Evolutionary conservation across 768 basidiomycete species (phyloP).

Genomic region (Podaxis sp.): DNA sequence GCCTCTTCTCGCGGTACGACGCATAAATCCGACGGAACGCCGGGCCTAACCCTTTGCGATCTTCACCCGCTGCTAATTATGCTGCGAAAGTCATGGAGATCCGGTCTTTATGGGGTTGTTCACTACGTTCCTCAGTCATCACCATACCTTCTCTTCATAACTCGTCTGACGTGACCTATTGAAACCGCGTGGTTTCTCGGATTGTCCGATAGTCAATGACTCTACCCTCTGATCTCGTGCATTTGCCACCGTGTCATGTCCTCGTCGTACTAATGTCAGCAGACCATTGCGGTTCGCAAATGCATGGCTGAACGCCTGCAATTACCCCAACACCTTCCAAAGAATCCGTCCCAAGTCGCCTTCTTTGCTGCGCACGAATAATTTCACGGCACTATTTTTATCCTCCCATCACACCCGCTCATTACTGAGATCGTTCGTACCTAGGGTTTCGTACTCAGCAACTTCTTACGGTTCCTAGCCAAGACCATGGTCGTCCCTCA

Average conservation of each 20-base stretch:
- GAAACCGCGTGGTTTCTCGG: neutral
- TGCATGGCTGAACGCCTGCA: neutral
- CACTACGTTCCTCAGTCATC: neutral
- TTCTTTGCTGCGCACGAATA: neutral
- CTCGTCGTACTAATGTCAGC: neutral
- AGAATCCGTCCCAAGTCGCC: neutral
- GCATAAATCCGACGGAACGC: no score
- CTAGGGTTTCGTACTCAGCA: neutral
- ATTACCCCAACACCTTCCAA: neutral
- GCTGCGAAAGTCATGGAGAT: neutral
- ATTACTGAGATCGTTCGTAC: neutral
- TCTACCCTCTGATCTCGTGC: neutral
- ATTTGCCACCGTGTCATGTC: neutral
- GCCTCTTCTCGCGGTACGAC: no score
- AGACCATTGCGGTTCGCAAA: neutral
- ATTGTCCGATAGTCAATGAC: neutral
- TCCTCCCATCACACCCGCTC: neutral
- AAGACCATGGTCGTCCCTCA: neutral
- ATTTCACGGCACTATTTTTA: neutral
- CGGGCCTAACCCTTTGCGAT: no score
- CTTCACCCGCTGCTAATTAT: neutral
- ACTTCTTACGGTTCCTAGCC: neutral
- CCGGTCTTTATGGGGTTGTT: neutral
- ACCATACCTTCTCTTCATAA: neutral
- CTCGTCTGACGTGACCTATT: neutral